Conservation (phyloP, 345 rosid genomes). For the Bruguiera gymnorhiza region DNA sequence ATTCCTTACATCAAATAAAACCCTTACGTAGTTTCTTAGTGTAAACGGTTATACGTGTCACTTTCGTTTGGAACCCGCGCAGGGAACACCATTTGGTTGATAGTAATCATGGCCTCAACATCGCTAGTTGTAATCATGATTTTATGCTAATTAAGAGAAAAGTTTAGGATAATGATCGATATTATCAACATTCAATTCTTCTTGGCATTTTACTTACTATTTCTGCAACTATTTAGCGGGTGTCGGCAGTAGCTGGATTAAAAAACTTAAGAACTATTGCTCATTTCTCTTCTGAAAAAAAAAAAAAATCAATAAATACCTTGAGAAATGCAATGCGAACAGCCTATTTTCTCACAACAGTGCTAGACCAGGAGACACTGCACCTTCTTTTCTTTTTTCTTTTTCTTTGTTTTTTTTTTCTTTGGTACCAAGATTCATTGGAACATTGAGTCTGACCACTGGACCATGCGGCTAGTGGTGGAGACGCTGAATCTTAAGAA, state of each 20-base stretch:
- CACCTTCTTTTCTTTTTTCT: no score
- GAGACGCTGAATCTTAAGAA: no score
- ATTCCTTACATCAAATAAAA: background rate
- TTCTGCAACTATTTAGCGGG: background rate
- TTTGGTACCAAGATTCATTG: no score
- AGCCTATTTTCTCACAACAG: no score
- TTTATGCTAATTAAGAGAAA: conserved; percentile 7
- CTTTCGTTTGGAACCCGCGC: conserved; percentile 7
- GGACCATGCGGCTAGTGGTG: no score
- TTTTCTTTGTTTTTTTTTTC: no score
- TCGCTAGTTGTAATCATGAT: conserved; percentile 30
- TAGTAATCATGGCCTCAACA: conserved; percentile 21
- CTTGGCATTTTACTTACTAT: conserved; percentile 13
- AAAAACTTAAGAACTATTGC: no score
- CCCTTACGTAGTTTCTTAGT: no score
- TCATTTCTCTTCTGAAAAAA: background rate
- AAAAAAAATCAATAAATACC: background rate
- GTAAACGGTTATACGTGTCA: conserved; percentile 11
- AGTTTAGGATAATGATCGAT: background rate
- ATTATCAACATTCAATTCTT: conserved; percentile 28
- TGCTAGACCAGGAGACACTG: no score
- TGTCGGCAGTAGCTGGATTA: conserved; percentile 5
- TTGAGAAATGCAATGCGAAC: no score
- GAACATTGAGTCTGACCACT: no score
- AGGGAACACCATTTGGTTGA: conserved; percentile 1